Evolutionary conservation across 1,139 yeast genomes (phyloP), one percentile per base, ranked within the genome.

Genomic region (Hansenula lynferdii): DNA sequence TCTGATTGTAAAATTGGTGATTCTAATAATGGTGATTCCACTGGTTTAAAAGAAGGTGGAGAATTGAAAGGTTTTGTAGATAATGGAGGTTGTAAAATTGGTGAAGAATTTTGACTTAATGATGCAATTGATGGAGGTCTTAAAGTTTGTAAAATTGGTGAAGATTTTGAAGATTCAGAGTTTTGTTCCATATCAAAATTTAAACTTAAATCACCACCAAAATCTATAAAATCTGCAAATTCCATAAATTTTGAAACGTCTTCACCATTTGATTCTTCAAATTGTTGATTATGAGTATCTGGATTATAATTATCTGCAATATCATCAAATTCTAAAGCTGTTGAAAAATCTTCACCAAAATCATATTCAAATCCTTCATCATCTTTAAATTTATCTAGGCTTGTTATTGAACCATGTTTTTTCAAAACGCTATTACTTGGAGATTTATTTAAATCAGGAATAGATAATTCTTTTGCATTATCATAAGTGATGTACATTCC

Each of bases 191-290:
- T 28, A 35, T 51, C 48, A 17, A 53, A 41, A 24, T 57, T 60
- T 20, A 61, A 35, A 29, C 60, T 61, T 18, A 65, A 40, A 18
- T 61, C 70, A 28, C 63, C 72, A 18, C 72, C 87, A 50, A 80
- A 77, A 54, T 81, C 79, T 36, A 83, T 77, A 53, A 75, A 75
- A 44, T 79, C 82, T 31, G 82, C 75, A 49, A 82, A 77, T 49
- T 81, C 89, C 63, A 72, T 67, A 19, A 65, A 59, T 33, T 64
- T 67, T 1, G 62, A 54, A 42, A 63, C 55, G 22, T 63, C 66
- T 4, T 58, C 61, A 14, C 46, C 54, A 25, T 42, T n/a, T n/a
- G n/a, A n/a, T n/a, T n/a, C n/a, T n/a, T n/a, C n/a, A 11, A 31
- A 34, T 7, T 37, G 31, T 9, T 28, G 18, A n/a, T n/a, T n/a